Base-by-base conservation (phyloP, 805 yeast genomes). In the Zygoascus biomembranicola region DNA sequence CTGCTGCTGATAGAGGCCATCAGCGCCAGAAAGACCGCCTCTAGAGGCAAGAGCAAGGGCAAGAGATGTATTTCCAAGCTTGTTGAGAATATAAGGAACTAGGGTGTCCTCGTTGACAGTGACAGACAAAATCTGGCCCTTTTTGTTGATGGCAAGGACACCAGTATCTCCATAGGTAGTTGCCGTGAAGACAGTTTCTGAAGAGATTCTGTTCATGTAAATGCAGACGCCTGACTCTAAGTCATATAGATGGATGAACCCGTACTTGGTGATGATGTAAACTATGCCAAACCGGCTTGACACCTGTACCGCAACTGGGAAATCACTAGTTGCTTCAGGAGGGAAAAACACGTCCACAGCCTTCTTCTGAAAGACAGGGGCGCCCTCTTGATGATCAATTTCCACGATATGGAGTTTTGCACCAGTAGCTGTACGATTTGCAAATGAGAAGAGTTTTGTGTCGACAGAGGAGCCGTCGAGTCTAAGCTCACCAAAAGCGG, bases 11-110 rank as follows among this genome's bases (percentile, higher is more conserved):
- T 94, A 90, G 58, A 94, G 77, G 64, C 82, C 84, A 69, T 94
- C 99, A 49, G 98, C 99, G 60, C 99, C 99, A 44, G 96, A 94
- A 65, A 94, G 80, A 1, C 96, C 96, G 66, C 97, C 97, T 70
- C 98, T 86, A 2, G 96, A 81, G 28, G 98, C 95, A 59, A 94
- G 79, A 10, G 89, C 77, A 56, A 94, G 76, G 2, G 97, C 99
- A 63, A 94, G 76, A 20, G 85, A 78, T 32, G 92, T 89, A 66
- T 94, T 92, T 52, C 92, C 83, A 57, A 94, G 77, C 68, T 87
- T 89, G 64, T 84, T 83, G 67, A 94, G 77, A 50, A 94, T 84
- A 69, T 95, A 95, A 51, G 96, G 95, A 57, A 94, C 84, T 60
- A 92, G 81, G 66, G 86, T 87, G 56, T 84, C 85, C 60, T 83